Conservation (phyloP, 257 asterid species). For the Penstemon eatonii region DNA sequence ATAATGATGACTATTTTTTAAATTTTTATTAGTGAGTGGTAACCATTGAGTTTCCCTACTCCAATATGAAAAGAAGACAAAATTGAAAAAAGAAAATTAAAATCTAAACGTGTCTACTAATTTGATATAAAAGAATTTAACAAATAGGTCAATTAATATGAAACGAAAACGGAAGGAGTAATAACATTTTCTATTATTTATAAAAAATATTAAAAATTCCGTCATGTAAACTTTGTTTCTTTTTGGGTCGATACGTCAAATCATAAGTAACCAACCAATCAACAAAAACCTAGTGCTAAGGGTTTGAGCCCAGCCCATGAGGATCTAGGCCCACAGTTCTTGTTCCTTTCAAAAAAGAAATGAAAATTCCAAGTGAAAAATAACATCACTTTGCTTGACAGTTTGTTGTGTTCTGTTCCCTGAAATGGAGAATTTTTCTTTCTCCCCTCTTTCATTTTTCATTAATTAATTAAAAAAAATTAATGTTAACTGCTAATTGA, state of each 20-base stretch:
- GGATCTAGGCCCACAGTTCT: neutral
- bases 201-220: too few species aligned
- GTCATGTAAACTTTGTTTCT: too few species aligned
- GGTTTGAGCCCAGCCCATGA: conserved; percentile 11
- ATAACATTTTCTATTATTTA: too few species aligned
- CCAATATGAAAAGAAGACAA: too few species aligned
- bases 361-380: conserved; percentile 11
- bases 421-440: neutral
- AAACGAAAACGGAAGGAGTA: too few species aligned
- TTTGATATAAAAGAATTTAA: too few species aligned
- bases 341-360: conserved; percentile 25
- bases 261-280: conserved; percentile 33
- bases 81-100: too few species aligned
- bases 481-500: conserved; percentile 31
- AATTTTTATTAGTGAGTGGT: too few species aligned
- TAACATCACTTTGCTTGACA: conserved; percentile 17
- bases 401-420: conserved; percentile 19
- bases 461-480: neutral
- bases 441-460: conserved; percentile 8
- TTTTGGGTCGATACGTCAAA: neutral
- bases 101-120: too few species aligned
- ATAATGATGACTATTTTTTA: too few species aligned
- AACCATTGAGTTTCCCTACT: too few species aligned
- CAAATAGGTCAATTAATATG: too few species aligned
- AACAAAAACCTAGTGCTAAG: conserved; percentile 40